Evolutionary conservation across 2,329 filamentous ascomycete genomes (phyloP), one percentile per base, ranked within the genome.

Genomic region (Dothistroma septosporum): DNA sequence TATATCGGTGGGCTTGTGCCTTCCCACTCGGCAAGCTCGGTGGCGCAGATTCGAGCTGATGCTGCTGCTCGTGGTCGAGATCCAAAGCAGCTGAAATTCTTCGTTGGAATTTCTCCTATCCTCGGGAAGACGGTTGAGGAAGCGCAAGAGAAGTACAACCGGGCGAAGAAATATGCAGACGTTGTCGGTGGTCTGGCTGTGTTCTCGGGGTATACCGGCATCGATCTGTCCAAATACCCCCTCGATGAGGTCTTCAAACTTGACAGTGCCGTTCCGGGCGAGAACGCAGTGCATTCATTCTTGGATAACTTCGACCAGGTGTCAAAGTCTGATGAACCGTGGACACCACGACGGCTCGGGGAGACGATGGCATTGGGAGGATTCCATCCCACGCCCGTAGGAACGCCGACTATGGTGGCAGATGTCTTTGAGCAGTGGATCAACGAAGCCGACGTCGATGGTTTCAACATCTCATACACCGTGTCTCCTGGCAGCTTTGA

Each of bases 171-270:
- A 58, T 83, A 88, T 67, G 87, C 85, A 0, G 82, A 82, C 1
- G 76, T 82, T 46, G 87, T 87, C 63, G 88, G 87, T 2, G 87
- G 87, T 0, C 70, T 89, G 58, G 85, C 87, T 1, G 73, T 90
- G n/a, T 90, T 90, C 67, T 85, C 86, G 31, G 87, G 87, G 0
- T 90, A 87, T 86, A 89, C 87, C 0, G 87, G 85, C 0, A 85
- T 87, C 55, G 83, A 88, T 69, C 72, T 87, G 14, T 31, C 46
- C 9, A 47, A 32, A 8, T 58, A 37, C n/a, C 57, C 57, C 9
- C 22, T 54, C 1, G 49, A 58, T 21, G 57, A 58, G 28, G 46
- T 47, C 0, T 44, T 58, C 7, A 47, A 46, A 21, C 24, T 58
- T 0, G 84, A 87, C 28, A 83, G 87, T 19, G 37, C 37, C 35